Evolutionary conservation across 257 asterid species (phyloP).

Genomic region (Fraxinus quadrangulata): DNA sequence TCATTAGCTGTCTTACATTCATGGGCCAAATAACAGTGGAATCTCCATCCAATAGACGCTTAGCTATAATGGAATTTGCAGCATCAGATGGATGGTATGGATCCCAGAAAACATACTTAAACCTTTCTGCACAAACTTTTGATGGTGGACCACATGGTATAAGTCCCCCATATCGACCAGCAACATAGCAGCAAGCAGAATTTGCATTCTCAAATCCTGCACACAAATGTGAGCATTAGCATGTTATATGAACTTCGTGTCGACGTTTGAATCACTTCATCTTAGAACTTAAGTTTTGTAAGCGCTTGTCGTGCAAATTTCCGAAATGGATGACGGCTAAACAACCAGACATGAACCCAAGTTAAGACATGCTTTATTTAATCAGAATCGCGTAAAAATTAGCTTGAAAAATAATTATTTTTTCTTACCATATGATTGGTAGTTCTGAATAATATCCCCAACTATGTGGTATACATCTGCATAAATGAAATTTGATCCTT

Average conservation of each 20-base stretch:
- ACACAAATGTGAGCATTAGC: not conserved
- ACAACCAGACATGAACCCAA: too few relatives aligned
- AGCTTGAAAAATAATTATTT: not conserved
- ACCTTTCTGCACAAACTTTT: conserved; percentile 56
- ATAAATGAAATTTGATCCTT: conserved; percentile 54
- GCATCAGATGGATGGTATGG: conserved; percentile 78
- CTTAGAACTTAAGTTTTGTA: not conserved
- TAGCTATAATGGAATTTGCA: conserved; percentile 53
- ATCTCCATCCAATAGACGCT: conserved; percentile 55
- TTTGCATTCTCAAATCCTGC: conserved; percentile 61
- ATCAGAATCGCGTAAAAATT: not conserved
- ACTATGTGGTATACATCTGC: conserved; percentile 68
- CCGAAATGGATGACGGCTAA: too few relatives aligned
- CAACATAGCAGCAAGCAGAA: conserved; percentile 61
- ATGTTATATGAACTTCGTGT: not conserved
- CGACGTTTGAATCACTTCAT: not conserved
- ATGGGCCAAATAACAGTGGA: conserved; percentile 59
- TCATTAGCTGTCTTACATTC: conserved; percentile 49
- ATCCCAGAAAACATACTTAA: conserved; percentile 82
- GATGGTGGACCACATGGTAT: conserved; percentile 73
- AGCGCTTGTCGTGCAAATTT: too few relatives aligned
- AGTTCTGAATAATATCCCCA: conserved; percentile 52
- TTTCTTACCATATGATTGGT: conserved; percentile 46
- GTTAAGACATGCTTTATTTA: too few relatives aligned
- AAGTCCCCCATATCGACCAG: conserved; percentile 67